A percentile compares a stretch with the other conserved stretches of the same genome.
Conservation (phyloP, 495 filamentous ascomycete genomes). For the Daldinia loculata region DNA sequence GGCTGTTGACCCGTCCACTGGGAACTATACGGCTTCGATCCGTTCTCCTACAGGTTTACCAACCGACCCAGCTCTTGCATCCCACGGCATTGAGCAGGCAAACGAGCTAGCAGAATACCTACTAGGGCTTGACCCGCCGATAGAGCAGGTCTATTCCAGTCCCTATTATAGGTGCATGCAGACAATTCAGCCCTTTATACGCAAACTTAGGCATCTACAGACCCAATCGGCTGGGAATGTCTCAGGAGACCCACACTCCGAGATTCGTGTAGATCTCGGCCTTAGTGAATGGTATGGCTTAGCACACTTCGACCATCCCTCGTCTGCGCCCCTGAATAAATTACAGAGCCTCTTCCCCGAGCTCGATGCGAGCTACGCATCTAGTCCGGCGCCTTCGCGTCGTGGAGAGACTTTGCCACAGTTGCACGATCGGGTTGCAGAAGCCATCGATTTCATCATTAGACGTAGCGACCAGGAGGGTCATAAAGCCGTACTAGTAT, state of each 20-base stretch:
- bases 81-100: constrained; percentile 86
- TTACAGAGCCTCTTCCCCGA: constrained; percentile 73
- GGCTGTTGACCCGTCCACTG: constrained; percentile 80
- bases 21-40: constrained; percentile 73
- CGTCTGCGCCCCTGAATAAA: constrained; percentile 66
- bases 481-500: constrained; percentile 75
- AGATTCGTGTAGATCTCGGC: constrained; percentile 76
- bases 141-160: constrained; percentile 81
- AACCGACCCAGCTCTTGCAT: constrained; percentile 85
- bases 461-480: constrained; percentile 70
- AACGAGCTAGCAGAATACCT: constrained; percentile 77
- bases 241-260: constrained; percentile 16
- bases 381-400: constrained; percentile 69
- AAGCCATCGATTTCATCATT: constrained; percentile 74
- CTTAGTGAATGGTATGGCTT: constrained; percentile 91
- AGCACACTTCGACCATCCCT: constrained; percentile 83
- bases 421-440: constrained; percentile 81
- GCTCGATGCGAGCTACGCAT: constrained; percentile 61
- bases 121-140: constrained; percentile 65
- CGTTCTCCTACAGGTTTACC: constrained; percentile 84
- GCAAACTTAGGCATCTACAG: constrained; percentile 14
- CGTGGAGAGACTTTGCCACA: constrained; percentile 80
- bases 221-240: constrained; percentile 26
- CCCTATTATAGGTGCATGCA: constrained; percentile 94
- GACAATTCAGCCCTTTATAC: constrained; percentile 76